Base-by-base conservation (phyloP, 352 stramenopile species). In the Phytophthora pluvialis region DNA sequence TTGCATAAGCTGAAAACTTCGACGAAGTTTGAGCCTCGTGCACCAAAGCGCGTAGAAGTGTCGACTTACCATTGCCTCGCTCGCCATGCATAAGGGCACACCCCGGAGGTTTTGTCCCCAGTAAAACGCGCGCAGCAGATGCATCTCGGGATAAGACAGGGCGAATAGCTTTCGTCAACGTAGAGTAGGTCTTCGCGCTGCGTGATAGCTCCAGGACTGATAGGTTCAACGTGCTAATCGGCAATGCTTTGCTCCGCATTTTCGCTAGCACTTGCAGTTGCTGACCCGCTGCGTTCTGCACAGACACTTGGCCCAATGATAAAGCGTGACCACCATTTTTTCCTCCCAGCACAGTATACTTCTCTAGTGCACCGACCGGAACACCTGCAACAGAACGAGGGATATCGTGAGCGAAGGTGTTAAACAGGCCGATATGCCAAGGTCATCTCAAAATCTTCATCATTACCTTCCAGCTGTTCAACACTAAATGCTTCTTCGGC, bases 11-110 rank as follows among this genome's bases (percentile, higher is more conserved):
- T 43, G 82, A 67, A 39, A 74, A 78, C 13, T 70, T 64, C 7
- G 60, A 59, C 32, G 76, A 75, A 2, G 43, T 54, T 38, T 67
- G 38, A 18, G 88, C 26, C 26, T 86, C 57, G 11, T 85, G 54
- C 4, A 73, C 65, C 6, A 91, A 63, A 32, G 85, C 67, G 5
- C 72, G 62, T 33, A 93, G 39, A 31, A 95, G 58, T 10, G 84
- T 93, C 36, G 88, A 86, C 62, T 97, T 97, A 9, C 89, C 89
- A 32, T 75, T 89, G 18, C 88, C 88, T 48, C 81, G 73, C 32
- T 88, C 79, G n/a, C 89, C 89, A 59, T 89, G 72, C 13, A 96
- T 25, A 26, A 97, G 69, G 13, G 84, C 70, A 3, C 76, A 93
- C 0, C 85, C 85, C 4, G 87, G 72, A 11, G 85, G 67, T 31